These are phyloP conservation scores for Kingdonia uniflora DNA, from an alignment of 164 flowering plant genomes.

Conservation along the genomic window DNA sequence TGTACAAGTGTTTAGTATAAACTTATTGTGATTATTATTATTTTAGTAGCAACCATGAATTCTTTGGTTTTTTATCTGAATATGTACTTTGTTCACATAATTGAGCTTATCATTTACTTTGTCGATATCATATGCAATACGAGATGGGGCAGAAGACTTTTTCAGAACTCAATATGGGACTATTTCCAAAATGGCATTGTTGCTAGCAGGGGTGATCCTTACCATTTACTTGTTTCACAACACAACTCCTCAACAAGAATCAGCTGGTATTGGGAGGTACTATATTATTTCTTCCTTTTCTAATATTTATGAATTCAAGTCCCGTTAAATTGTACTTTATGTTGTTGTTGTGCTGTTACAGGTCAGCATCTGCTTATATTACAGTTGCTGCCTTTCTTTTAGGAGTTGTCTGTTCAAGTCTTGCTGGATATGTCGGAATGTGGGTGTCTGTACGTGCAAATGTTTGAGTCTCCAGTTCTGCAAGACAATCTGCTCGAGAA, in stretches of 20 bases:
- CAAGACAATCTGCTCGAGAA: conserved; percentile 92
- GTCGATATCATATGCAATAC: conserved; percentile 96
- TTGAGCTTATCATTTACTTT: conserved; percentile 18
- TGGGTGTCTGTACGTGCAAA: no score
- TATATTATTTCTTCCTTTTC: no score
- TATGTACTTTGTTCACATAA: no score
- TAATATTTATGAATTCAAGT: no score
- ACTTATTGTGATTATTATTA: no score
- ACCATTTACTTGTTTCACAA: conserved; percentile 71
- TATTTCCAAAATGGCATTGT: no score
- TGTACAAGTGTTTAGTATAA: no score
- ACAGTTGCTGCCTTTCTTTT: conserved; percentile 92
- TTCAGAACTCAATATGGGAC: conserved; percentile 94
- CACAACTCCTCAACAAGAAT: conserved; percentile 79
- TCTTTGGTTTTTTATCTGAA: background rate
- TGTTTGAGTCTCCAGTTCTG: conserved; percentile 99
- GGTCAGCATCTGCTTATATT: conserved; percentile 76
- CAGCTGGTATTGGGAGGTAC: conserved; percentile 90
- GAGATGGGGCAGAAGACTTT: conserved; percentile 99
- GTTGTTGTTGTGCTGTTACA: conserved; percentile 40
- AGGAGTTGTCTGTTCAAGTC: no score
- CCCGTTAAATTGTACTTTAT: no score
- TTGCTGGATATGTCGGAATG: no score
- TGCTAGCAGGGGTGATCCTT: no score
- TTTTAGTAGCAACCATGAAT: no score